Conservation (phyloP, 306 rosid species). For the Potentilla sterilis region DNA sequence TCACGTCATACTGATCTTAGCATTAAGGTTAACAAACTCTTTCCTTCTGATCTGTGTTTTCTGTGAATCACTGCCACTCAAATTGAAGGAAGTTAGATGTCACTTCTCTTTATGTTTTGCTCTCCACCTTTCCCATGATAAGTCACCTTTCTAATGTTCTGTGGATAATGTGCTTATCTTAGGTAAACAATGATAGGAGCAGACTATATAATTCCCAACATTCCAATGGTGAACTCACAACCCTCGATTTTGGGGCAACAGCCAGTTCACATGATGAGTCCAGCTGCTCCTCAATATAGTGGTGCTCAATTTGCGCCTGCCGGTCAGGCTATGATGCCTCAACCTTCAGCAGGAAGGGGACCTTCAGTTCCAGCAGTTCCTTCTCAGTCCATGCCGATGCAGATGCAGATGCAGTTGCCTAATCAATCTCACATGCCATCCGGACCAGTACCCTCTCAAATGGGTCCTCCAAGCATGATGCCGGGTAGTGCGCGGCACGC, state of each 20-base stretch:
- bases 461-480: slow-evolving; percentile 61
- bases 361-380: slow-evolving; percentile 40
- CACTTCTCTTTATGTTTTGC: too few relatives aligned
- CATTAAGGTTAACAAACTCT: slow-evolving; percentile 60
- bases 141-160: background rate
- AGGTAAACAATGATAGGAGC: slow-evolving; percentile 94
- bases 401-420: too few relatives aligned
- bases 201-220: slow-evolving; percentile 75
- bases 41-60: background rate
- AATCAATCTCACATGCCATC: slow-evolving; percentile 61
- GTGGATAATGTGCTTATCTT: slow-evolving; percentile 22
- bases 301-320: slow-evolving; percentile 45
- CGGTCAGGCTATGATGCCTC: slow-evolving; percentile 59
- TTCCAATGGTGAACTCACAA: slow-evolving; percentile 59
- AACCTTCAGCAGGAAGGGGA: slow-evolving; percentile 75
- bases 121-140: background rate
- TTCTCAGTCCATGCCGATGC: slow-evolving; percentile 54
- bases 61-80: background rate
- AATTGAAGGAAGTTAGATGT: background rate
- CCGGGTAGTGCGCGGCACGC: slow-evolving; percentile 42
- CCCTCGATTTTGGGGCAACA: slow-evolving; percentile 78
- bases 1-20: slow-evolving; percentile 98
- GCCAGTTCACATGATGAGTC: slow-evolving; percentile 50
- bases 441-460: slow-evolving; percentile 52
- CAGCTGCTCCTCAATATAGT: slow-evolving; percentile 50